phyloP scores from a whole-genome alignment of 805 yeast genomes.

The Starmerella kuoi region DNA sequence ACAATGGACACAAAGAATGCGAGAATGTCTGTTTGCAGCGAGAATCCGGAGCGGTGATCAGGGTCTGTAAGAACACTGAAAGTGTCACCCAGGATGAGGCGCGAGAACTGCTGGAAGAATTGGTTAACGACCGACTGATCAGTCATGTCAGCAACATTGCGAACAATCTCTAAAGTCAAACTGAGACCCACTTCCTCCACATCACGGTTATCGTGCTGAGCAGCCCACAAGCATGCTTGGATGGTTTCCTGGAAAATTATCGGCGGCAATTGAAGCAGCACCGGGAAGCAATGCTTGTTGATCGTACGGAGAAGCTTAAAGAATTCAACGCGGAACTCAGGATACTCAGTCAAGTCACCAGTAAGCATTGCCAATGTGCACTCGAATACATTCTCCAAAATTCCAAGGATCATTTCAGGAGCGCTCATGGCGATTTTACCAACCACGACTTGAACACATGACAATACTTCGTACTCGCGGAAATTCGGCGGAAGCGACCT shows the following conservation, averaged over 20 bases:
- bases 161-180: slow-evolving; percentile 68
- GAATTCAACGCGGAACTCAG: slow-evolving; percentile 95
- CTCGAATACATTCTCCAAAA: slow-evolving; percentile 83
- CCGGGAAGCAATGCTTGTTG: slow-evolving; percentile 71
- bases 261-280: slow-evolving; percentile 77
- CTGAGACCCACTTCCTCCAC: slow-evolving; percentile 87
- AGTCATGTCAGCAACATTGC: slow-evolving; percentile 61
- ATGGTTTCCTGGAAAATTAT: slow-evolving; percentile 83
- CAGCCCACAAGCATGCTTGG: slow-evolving; percentile 95
- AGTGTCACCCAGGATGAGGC: slow-evolving; percentile 81
- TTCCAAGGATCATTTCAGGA: slow-evolving; percentile 56
- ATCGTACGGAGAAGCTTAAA: slow-evolving; percentile 81
- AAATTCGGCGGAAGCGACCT: slow-evolving; percentile 84
- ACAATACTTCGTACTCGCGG: slow-evolving; percentile 92
- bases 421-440: slow-evolving; percentile 76
- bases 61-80: slow-evolving; percentile 90
- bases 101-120: slow-evolving; percentile 78
- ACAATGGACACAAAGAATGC: slow-evolving; percentile 75
- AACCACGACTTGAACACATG: slow-evolving; percentile 86
- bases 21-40: slow-evolving; percentile 71
- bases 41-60: slow-evolving; percentile 94
- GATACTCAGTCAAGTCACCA: slow-evolving; percentile 89
- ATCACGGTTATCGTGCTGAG: slow-evolving; percentile 93
- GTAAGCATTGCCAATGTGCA: slow-evolving; percentile 92
- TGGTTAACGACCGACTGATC: slow-evolving; percentile 63